A percentile compares a stretch with the other conserved stretches of the same genome.
Evolutionary conservation across 257 asterid species (phyloP).

Genomic region (Nicotiana undulata): DNA sequence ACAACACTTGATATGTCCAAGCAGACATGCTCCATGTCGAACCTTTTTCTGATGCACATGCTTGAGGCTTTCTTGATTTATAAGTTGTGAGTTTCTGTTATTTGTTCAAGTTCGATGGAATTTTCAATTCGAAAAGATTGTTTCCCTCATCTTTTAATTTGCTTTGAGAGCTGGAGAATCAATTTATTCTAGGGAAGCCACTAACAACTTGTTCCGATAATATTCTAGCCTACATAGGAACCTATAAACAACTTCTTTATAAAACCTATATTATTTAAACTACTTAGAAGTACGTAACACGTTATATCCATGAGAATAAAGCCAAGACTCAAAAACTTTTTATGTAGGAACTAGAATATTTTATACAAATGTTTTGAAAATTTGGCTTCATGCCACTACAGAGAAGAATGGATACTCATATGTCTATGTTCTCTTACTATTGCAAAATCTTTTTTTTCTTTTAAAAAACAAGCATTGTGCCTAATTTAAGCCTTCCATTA

Average conservation of each 20-base stretch:
- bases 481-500: not conserved
- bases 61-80: not conserved
- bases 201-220: not conserved
- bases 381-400: not conserved
- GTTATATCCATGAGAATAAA: not conserved
- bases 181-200: not conserved
- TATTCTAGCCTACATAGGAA: no score
- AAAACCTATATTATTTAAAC: not conserved
- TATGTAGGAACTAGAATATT: not conserved
- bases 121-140: not conserved
- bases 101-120: not conserved
- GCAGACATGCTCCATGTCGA: not conserved
- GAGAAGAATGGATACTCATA: not conserved
- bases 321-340: not conserved
- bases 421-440: not conserved
- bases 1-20: not conserved
- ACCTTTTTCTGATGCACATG: not conserved
- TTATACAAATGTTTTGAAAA: not conserved
- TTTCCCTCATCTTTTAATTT: not conserved
- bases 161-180: not conserved
- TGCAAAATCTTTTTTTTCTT: not conserved
- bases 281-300: not conserved
- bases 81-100: not conserved
- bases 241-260: no score
- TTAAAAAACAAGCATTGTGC: not conserved